Percentiles rank a stretch among this genome's conserved stretches.
These are phyloP conservation scores for Hyaloperonospora arabidopsidis DNA, from an alignment of 352 stramenopile species.

Conservation along the genomic window DNA sequence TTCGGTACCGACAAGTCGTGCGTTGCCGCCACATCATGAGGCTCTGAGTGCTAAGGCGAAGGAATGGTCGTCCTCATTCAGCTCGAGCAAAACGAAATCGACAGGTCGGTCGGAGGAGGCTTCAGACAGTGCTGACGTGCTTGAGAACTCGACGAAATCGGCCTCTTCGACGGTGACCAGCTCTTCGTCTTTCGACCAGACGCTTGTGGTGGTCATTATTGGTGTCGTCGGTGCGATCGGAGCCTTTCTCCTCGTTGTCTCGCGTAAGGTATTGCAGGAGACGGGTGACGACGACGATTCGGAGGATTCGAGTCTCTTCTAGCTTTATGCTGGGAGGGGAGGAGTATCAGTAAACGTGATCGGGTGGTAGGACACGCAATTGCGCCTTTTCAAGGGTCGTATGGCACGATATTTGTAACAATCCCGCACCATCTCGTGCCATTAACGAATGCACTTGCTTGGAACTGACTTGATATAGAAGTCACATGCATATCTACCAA, in stretches of 20 bases:
- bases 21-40: slow-evolving; percentile 3
- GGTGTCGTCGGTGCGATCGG: slow-evolving; percentile 49
- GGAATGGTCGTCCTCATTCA: slow-evolving; percentile 1
- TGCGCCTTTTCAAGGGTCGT: too few species aligned
- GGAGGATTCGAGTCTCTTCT: slow-evolving; percentile 21
- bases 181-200: slow-evolving; percentile 35
- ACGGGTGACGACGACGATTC: slow-evolving; percentile 34
- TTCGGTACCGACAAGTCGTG: slow-evolving; percentile 3
- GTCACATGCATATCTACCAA: too few species aligned
- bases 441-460: too few species aligned
- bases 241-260: slow-evolving; percentile 41
- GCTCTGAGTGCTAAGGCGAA: slow-evolving; percentile 3
- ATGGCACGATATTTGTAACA: too few species aligned
- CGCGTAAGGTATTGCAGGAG: slow-evolving; percentile 47
- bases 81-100: slow-evolving; percentile 8
- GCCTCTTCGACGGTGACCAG: slow-evolving; percentile 10
- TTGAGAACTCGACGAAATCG: slow-evolving; percentile 21
- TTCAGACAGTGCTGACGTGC: slow-evolving; percentile 5
- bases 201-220: slow-evolving; percentile 51
- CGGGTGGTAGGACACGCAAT: too few species aligned
- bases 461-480: too few species aligned
- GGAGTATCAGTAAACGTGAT: too few species aligned
- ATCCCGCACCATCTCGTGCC: too few species aligned
- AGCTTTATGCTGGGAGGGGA: slow-evolving; percentile 1
- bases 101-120: slow-evolving; percentile 5